A percentile compares a stretch with the other conserved stretches of the same genome.
These are phyloP conservation scores for Lactarius akahatsu DNA, from an alignment of 768 basidiomycete genomes.

Conservation along the genomic window DNA sequence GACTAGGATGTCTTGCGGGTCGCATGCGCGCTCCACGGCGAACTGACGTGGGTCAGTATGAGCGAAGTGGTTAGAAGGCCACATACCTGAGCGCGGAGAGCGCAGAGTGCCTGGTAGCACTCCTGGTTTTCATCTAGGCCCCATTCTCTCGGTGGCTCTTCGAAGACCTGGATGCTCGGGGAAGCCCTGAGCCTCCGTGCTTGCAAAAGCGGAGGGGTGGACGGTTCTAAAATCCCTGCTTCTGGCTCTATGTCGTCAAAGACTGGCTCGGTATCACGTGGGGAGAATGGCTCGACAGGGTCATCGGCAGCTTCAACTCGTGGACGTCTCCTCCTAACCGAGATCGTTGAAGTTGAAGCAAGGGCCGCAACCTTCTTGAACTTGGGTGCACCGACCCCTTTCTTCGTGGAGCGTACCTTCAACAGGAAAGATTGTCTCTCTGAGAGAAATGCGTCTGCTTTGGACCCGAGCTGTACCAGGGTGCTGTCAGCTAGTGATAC, in stretches of 20 bases:
- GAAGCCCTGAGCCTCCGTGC: conserved; percentile 10
- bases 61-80: background rate
- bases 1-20: conserved; percentile 37
- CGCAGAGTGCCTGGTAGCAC: conserved; percentile 20
- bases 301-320: conserved; percentile 1
- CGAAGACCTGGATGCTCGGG: conserved; percentile 14
- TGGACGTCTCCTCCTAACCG: conserved; percentile 16
- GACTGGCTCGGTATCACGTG: conserved; percentile 9
- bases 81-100: conserved; percentile 27
- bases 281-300: conserved; percentile 18
- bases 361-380: background rate
- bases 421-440: conserved; percentile 9
- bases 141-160: background rate
- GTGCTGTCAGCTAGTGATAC: background rate
- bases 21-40: background rate
- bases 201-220: conserved; percentile 6
- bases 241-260: conserved; percentile 21
- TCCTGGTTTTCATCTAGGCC: background rate
- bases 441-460: conserved; percentile 14
- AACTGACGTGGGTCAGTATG: conserved; percentile 9
- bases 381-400: background rate
- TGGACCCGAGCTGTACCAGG: conserved; percentile 17
- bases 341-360: conserved; percentile 1
- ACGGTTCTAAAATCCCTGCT: background rate
- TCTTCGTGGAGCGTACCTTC: conserved; percentile 16